phyloP scores from a whole-genome alignment of 345 rosid genomes.

The Syzygium jambos region DNA sequence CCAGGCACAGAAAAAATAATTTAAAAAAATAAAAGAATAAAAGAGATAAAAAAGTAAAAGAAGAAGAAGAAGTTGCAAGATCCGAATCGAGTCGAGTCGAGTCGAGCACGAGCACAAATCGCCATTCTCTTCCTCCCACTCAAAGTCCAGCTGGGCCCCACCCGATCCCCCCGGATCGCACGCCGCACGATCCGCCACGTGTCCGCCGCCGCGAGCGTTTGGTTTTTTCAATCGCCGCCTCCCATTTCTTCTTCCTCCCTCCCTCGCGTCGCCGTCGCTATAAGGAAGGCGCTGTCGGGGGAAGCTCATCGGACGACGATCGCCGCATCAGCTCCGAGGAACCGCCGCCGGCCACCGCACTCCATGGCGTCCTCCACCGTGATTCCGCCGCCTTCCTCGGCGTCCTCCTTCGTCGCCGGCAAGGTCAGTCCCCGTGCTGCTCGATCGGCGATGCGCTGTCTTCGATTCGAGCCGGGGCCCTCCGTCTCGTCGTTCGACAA shows the following conservation, averaged over 20 bases:
- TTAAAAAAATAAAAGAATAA: too few species aligned
- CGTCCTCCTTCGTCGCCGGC: neutral
- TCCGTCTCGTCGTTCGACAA: too few species aligned
- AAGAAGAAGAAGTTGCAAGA: neutral
- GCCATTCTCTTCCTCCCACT: neutral
- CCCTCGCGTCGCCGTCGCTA: neutral
- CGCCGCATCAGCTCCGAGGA: neutral
- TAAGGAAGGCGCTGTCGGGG: neutral
- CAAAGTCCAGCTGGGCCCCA: neutral
- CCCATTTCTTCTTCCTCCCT: neutral
- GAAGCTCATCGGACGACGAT: neutral
- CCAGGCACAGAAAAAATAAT: too few species aligned
- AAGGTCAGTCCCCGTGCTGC: neutral
- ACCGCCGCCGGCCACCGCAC: neutral
- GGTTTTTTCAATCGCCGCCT: neutral
- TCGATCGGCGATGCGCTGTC: neutral
- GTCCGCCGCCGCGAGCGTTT: neutral
- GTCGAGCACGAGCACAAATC: neutral
- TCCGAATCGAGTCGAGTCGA: neutral
- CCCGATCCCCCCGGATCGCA: neutral
- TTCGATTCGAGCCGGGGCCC: neutral
- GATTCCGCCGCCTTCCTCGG: neutral
- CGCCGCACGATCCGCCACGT: neutral
- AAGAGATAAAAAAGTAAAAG: neutral
- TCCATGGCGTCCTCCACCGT: neutral